Evolutionary conservation across 2,329 filamentous ascomycete species (phyloP).

Genomic region (Phialophora tarda): DNA sequence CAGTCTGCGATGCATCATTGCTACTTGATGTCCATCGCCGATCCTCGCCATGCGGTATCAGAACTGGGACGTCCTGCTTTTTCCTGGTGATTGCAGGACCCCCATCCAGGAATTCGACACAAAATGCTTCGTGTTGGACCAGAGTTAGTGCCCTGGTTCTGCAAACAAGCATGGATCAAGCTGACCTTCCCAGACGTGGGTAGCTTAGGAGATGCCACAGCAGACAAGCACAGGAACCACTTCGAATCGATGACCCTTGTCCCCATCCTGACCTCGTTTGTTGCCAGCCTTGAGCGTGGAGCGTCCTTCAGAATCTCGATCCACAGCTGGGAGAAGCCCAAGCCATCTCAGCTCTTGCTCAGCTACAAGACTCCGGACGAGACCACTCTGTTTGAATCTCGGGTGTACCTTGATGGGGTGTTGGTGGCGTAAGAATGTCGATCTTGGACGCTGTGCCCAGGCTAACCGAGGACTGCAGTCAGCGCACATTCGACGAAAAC

Average conservation of each 20-base stretch:
- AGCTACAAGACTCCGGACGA: conserved; percentile 63
- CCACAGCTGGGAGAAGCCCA: conserved; percentile 72
- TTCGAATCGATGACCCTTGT: conserved; percentile 48
- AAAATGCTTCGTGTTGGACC: conserved; percentile 68
- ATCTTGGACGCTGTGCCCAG: neutral
- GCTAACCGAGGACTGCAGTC: conserved; percentile 13
- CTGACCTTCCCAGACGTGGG: conserved; percentile 18
- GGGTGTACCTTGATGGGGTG: conserved; percentile 71
- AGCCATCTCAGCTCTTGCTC: conserved; percentile 63
- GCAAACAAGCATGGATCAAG: neutral
- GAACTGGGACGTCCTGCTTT: conserved; percentile 84
- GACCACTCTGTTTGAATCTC: conserved; percentile 66
- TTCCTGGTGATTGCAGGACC: conserved; percentile 69
- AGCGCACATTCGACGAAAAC: conserved; percentile 30
- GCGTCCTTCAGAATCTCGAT: conserved; percentile 73
- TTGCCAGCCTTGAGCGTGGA: conserved; percentile 66
- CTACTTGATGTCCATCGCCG: neutral
- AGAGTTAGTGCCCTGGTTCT: conserved; percentile 52
- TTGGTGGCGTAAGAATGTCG: conserved; percentile 62
- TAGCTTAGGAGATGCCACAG: conserved; percentile 1
- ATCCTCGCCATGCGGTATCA: conserved; percentile 74
- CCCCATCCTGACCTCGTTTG: conserved; percentile 73
- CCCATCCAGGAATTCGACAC: conserved; percentile 85
- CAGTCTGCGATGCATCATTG: neutral
- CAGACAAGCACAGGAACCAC: conserved; percentile 16